Base-by-base conservation (phyloP, 345 rosid genomes). In the Boechera retrofracta region DNA sequence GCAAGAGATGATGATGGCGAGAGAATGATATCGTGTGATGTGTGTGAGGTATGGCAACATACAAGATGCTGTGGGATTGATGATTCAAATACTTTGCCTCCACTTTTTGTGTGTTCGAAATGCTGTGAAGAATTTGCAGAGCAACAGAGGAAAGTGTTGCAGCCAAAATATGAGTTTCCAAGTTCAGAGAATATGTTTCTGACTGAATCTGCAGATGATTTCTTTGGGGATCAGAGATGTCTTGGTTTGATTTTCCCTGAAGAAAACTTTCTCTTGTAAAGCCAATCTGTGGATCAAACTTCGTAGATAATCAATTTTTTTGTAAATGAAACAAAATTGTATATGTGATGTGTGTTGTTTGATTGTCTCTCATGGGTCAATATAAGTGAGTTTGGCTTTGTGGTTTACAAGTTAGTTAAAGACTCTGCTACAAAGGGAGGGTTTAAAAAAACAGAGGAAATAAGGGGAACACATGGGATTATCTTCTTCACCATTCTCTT, bases 11-110 rank as follows among this genome's bases (percentile, higher is more conserved):
- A 94, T 39, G 98, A 94, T 72, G 98, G 97, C 31, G 98, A 92
- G 81, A 80, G 98, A 74, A 94, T 90, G 98, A 80, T 92, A 7
- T 87, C 95, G 0, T 90, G 98, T 49, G 98, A 94, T 29, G 72
- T 88, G 0, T 92, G 98, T 26, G 97, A 89, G 69, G 86, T 86
- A 59, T 94, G 98, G 98, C 98, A 92, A 67, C 98, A 94, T 73
- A 92, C 96, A 0, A 81, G 90, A 41, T 94, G 97, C 85, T 83
- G 85, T 28, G 96, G 90, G 1, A 89, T 94, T 16, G 82, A 83
- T 4, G 98, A 94, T 60, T 81, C 88, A 0, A 87, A 86, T 66
- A 83, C 80, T 38, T 87, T 86, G 57, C 97, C 97, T 2, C 93
- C 92, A 32, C 79, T 92, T 49, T 94, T 92, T 32, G 87, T 88